Evolutionary conservation across 441 rosid species (phyloP), one percentile per base, ranked within the genome.

Genomic region (Pelargonium cotyledonis): DNA sequence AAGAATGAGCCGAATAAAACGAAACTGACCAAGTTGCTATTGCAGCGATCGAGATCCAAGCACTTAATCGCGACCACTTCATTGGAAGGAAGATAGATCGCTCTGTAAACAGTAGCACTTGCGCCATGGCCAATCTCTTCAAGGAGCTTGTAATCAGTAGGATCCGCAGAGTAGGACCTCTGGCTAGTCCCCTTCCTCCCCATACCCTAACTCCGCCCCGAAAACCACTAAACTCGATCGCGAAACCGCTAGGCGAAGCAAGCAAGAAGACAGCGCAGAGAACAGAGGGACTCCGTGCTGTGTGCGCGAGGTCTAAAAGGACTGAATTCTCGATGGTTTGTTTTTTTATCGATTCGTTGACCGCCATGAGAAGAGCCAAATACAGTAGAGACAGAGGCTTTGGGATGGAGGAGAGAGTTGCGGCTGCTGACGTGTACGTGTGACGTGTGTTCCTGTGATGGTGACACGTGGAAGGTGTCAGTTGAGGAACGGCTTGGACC

Each of bases 1-100:
- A 7, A 15, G 16, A 40, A 7, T 38, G 21, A 6, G 60, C 60
- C 43, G 60, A 15, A 53, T 4, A 53, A 55, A 38, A 55, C 21
- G 44, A 64, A 1, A 79, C 89, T 35, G 44, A 95, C 99, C 91
- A 95, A 91, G 79, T 92, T 92, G 78, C 88, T 88, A 65, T 87
- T 89, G 84, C 98, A 95, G 19, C 99, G 98, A 86, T 92, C 97
- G 84, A 95, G 99, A 91, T 95, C 99, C 88, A 95, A 85, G 73
- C 96, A 87, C 78, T 95, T 95, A 70, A 95, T 84, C 15, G 99
- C 98, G 61, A 95, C 85, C 70, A 92, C 80, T 66, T 92, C 89
- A 57, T 95, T 92, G 71, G 74, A 69, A 2, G 97, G 98, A 41
- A 92, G 82, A 82, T 84, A 90, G 90, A 92, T 91, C 89, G 98